Evolutionary conservation across 208 protist genomes (phyloP).

Genomic region (Borovskyia barvae): DNA sequence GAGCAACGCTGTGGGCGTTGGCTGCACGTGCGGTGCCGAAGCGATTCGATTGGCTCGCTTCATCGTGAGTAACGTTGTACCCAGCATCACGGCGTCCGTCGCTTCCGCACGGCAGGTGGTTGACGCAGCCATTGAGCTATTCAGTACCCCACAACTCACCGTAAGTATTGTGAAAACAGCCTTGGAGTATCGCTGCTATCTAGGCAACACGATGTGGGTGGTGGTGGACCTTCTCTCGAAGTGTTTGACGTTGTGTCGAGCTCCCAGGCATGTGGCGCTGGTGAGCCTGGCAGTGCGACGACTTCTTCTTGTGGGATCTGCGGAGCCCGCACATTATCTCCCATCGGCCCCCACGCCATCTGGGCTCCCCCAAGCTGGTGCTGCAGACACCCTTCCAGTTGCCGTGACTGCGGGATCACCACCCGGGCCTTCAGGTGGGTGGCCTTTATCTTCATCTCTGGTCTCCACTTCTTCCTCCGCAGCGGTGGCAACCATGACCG

Average conservation of each 20-base stretch:
- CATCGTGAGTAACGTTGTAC: constrained; percentile 16
- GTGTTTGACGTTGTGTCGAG: constrained; percentile 17
- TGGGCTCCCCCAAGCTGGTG: no score
- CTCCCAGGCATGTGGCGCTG: constrained; percentile 22
- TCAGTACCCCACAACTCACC: constrained; percentile 15
- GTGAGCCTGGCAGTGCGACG: constrained; percentile 14
- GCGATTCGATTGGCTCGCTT: constrained; percentile 38
- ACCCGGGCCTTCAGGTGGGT: neutral
- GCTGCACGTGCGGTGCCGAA: constrained; percentile 24
- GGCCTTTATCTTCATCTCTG: neutral
- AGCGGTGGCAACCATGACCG: neutral
- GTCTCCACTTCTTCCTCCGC: neutral
- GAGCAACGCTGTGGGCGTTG: constrained; percentile 35
- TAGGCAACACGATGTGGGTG: constrained; percentile 22
- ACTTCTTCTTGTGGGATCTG: constrained; percentile 15
- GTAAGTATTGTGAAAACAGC: constrained; percentile 11
- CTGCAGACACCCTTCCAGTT: neutral
- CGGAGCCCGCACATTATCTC: neutral
- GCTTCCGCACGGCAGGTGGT: constrained; percentile 15
- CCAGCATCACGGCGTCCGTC: constrained; percentile 2
- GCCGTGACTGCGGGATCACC: neutral
- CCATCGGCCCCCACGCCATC: neutral
- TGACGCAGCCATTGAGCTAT: constrained; percentile 28
- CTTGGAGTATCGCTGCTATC: constrained; percentile 22
- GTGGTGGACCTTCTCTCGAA: constrained; percentile 24